Percentiles rank a stretch among this genome's conserved stretches.
Evolutionary conservation across 2,329 filamentous ascomycete genomes (phyloP).

Genomic region (Didymella keratinophila): DNA sequence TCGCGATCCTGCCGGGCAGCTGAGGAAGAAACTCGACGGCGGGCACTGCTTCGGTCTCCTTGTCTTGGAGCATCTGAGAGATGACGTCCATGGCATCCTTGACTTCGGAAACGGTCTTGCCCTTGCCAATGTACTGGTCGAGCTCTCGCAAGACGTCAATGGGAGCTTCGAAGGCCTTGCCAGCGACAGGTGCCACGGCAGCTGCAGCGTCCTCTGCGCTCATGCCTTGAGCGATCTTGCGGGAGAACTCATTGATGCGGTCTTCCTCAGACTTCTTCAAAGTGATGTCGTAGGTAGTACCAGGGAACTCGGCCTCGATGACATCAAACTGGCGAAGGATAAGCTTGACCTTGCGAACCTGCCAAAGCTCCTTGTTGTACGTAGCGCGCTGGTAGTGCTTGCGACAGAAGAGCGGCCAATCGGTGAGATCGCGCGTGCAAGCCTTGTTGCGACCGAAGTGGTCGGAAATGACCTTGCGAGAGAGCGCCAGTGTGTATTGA

Average conservation of each 20-base stretch:
- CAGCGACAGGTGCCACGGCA: constrained; percentile 19
- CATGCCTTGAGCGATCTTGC: constrained; percentile 31
- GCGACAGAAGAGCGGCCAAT: constrained; percentile 50
- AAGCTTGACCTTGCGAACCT: constrained; percentile 44
- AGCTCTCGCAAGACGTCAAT: constrained; percentile 46
- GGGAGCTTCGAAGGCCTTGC: constrained; percentile 45
- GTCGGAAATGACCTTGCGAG: constrained; percentile 52
- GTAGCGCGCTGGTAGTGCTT: constrained; percentile 54
- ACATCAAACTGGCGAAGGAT: constrained; percentile 45
- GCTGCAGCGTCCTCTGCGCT: constrained; percentile 20
- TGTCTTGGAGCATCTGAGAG: constrained; percentile 38
- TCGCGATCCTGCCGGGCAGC: constrained; percentile 26
- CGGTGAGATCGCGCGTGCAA: constrained; percentile 40
- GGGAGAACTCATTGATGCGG: constrained; percentile 42
- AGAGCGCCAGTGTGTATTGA: constrained; percentile 43
- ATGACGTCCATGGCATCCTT: constrained; percentile 36
- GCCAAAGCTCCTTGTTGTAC: constrained; percentile 48
- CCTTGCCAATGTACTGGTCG: constrained; percentile 30
- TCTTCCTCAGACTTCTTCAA: constrained; percentile 49
- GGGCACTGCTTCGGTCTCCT: constrained; percentile 38
- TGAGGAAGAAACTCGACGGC: constrained; percentile 45
- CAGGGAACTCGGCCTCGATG: constrained; percentile 42
- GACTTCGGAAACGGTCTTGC: constrained; percentile 32
- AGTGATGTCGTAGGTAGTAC: constrained; percentile 42
- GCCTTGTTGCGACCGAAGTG: constrained; percentile 53